A percentile compares a stretch with the other conserved stretches of the same genome.
phyloP scores from a whole-genome alignment of 352 stramenopile species.

The Phytopythium helicoides region DNA sequence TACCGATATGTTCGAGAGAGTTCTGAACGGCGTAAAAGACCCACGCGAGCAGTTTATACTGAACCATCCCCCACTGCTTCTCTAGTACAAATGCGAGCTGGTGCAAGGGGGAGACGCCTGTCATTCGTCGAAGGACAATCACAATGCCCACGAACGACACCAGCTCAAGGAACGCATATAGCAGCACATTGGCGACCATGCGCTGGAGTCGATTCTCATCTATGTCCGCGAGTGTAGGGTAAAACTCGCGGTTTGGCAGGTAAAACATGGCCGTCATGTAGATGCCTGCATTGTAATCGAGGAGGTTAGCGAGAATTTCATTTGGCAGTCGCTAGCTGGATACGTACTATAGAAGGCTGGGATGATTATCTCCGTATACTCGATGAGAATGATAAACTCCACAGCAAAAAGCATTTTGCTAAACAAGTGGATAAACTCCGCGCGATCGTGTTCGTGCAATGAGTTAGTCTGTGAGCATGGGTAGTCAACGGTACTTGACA shows the following conservation, averaged over 20 bases:
- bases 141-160: not conserved
- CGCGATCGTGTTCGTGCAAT: too few species aligned
- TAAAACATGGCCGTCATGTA: not conserved
- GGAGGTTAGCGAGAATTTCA: too few species aligned
- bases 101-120: not conserved
- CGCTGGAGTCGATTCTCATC: not conserved
- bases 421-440: too few species aligned
- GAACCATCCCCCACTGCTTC: not conserved
- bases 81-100: constrained; percentile 1
- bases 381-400: too few species aligned
- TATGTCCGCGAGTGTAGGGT: not conserved
- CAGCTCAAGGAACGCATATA: not conserved
- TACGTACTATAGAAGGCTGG: too few species aligned
- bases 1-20: not conserved
- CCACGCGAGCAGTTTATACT: not conserved
- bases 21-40: not conserved
- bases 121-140: not conserved
- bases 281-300: too few species aligned
- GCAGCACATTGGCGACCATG: not conserved
- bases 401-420: too few species aligned
- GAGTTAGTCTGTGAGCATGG: too few species aligned
- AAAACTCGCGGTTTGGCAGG: not conserved
- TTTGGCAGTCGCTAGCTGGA: too few species aligned
- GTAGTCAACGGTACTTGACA: too few species aligned
- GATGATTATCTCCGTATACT: too few species aligned